Conservation (phyloP, 2,329 filamentous ascomycete genomes). For the Fusarium metavorans region DNA sequence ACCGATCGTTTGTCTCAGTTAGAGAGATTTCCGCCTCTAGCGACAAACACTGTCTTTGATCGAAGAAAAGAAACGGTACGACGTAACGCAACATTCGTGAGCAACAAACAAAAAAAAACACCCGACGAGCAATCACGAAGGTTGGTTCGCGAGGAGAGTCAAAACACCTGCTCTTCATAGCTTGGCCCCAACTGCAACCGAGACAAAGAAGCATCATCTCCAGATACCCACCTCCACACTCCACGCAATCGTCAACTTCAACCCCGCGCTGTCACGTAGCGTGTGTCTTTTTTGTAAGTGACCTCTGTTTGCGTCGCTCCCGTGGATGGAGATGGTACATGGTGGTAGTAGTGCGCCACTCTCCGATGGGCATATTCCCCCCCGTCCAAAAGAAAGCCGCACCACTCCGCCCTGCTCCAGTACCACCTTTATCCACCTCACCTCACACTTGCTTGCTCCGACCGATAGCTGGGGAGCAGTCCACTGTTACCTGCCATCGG, state of each 20-base stretch:
- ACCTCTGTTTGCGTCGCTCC: constrained; percentile 10
- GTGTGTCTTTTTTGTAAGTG: constrained; percentile 4
- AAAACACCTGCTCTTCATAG: not conserved
- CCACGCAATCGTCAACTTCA: not conserved
- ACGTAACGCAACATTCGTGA: constrained; percentile 3
- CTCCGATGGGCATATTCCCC: constrained; percentile 18
- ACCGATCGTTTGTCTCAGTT: not conserved
- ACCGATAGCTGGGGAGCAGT: constrained; percentile 1
- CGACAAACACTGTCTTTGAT: not conserved
- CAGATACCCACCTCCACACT: not conserved
- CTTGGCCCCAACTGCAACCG: not conserved
- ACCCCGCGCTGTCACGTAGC: constrained; percentile 38
- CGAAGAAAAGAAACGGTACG: not conserved
- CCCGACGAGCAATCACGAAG: not conserved
- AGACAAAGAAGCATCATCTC: not conserved
- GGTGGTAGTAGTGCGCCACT: not conserved
- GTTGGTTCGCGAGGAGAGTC: not conserved
- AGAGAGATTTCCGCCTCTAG: not conserved
- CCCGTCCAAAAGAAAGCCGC: constrained; percentile 8
- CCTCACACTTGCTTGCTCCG: not conserved
- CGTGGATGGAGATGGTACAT: not conserved
- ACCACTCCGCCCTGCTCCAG: constrained; percentile 6
- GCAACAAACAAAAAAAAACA: not conserved
- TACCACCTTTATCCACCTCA: constrained; percentile 24
- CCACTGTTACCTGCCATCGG: constrained; percentile 34